Base-by-base conservation (phyloP, 2,329 filamentous ascomycete genomes). In the Xylaria sp. region DNA sequence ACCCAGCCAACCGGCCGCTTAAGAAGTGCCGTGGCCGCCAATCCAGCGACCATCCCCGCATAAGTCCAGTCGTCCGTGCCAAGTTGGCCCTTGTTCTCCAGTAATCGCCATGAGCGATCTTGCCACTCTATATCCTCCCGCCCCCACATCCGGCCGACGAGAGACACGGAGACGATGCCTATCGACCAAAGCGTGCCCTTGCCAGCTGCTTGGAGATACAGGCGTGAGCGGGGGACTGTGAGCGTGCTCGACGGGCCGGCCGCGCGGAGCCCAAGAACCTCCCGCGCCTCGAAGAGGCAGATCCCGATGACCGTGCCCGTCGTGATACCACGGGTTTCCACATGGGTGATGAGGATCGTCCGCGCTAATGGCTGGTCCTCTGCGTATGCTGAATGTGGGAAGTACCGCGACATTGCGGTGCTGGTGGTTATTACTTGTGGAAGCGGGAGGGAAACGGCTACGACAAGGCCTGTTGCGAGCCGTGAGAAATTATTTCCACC, bases 91-190 rank as follows among this genome's bases (percentile, higher is more conserved):
- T 74, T 71, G 64, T 84, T 89, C 74, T 84, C 84, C 43, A 87
- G 67, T 51, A 90, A 70, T 29, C 87, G 77, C 86, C 87, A 90
- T 58, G 81, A 81, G 17, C 87, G 78, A 70, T 90, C 87, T 68
- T 83, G 75, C 87, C 87, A 90, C 73, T 90, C 86, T 31, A 90
- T 84, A 40, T 82, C 78, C 66, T 85, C 80, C 15, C 79, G 77
- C 0, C 83, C 85, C 54, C 75, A 75, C 86, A 90, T 89, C 2
- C 81, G 76, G 0, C 70, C 77, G 27, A 74, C 71, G 3, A 85
- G 75, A 65, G 76, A 80, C 4, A 81, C 60, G 1, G 75, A 74
- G 23, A 82, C 74, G 1, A 85, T 62, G 0, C 77, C 79, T 1
- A 81, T 69, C 0, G 80, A 83, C 25, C 82, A 63, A 1, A 82